Base-by-base conservation (phyloP, 2,329 filamentous ascomycete genomes). In the Apiospora hydei region DNA sequence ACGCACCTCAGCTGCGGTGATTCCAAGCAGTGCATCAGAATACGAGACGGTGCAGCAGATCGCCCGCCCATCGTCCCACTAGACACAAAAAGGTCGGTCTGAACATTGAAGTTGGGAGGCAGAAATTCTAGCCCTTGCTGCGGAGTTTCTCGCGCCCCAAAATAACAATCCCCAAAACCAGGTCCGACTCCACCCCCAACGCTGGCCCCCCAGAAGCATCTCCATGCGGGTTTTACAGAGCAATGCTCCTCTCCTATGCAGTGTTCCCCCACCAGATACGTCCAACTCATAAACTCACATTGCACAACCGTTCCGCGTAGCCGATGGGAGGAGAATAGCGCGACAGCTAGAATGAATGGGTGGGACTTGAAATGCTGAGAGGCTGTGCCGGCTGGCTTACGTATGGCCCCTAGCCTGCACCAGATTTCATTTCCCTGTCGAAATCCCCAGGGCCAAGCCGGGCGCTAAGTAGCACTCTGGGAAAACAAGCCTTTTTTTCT, bases 401-500 rank as follows among this genome's bases (percentile, higher is more conserved):
- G 57, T 64, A 64, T n/a, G 6, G 53, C 34, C 5, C 34, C 5
- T 38, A 8, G 34, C 5, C 13, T 18, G 30, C 30, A 38, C 53
- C 4, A 8, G 30, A 61, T 16, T 64, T 64, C 57, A 41, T 64
- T 64, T 64, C 57, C 57, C 34, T 64, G 57, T 64, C 34, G 57
- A 13, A 4, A 64, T 41, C 34, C 57, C 57, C 53, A 61, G 34
- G 57, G 57, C 57, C 57, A 64, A 64, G 57, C 57, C 57, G 57
- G 57, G 57, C 57, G 34, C 57, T 64, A 64, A 64, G 3, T 6
- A 21, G 18, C 21, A 18, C 13, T 21, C 34, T 64, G 30, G 57
- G 57, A 64, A 64, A 64, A 64, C 57, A 64, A 64, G 57, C 57
- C 57, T 64, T 64, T 64, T 64, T 57, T 7, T 64, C 34, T 64